Base-by-base conservation (phyloP, 2,329 filamentous ascomycete genomes). In the Xylariales sp. region DNA sequence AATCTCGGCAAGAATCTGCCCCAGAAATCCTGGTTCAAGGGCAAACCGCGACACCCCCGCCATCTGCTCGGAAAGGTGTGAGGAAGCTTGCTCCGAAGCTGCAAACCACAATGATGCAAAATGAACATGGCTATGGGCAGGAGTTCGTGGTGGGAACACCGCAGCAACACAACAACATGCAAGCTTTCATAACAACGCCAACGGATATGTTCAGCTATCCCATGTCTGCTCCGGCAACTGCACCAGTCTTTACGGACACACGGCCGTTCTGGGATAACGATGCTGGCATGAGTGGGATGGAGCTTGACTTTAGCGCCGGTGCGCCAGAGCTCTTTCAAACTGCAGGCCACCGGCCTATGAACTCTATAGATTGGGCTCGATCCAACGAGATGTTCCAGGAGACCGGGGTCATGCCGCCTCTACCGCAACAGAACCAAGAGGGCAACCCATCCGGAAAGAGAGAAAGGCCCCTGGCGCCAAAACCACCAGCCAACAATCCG, bases 21-120 rank as follows among this genome's bases (percentile, higher is more conserved):
- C 51, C 64, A 45, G 60, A 67, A 48, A n/a, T n/a, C n/a, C n/a
- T n/a, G n/a, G 43, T 54, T 28, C 57, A 62, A 36, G 57, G 56
- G 16, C 77, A 81, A 50, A 77, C 74, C 24, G 69, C 69, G 35
- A 83, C 78, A 19, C 79, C 79, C 39, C 79, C 79, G 37, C 71
- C 75, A 18, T 78, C 78, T 25, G 63, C 66, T 45, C 71, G 64
- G 46, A 78, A 78, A 60, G 69, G 67, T 48, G 65, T 63, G 48
- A 74, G 72, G 51, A 77, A 70, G 63, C 66, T 79, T 54, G 71
- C 67, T 40, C 66, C 72, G 24, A 74, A 70, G 55, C 56, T 67
- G 7, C 60, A 58, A 42, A 53, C 56, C 42, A 52, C 45, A 62
- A 72, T 51, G 38, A 79, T 80, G 76, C 74, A 79, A 55, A 66